These are phyloP conservation scores for Chondrus crispus DNA, from an alignment of 23 red algal species.

Conservation along the genomic window DNA sequence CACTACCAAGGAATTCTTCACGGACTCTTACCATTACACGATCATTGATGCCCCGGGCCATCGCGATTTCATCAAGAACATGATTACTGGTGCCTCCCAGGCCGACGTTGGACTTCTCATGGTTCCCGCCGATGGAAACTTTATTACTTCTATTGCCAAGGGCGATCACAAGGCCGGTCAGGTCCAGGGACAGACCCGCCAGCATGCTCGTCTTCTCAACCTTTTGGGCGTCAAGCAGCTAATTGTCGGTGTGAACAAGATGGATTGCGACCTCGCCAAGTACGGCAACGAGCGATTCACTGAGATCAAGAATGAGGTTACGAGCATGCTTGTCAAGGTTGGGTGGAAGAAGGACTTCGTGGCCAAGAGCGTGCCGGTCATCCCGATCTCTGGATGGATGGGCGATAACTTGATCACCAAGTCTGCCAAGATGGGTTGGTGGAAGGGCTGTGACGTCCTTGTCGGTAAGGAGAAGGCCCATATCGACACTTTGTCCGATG, in stretches of 20 bases:
- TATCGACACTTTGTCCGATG: slow-evolving; percentile 57
- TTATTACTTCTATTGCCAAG: slow-evolving; percentile 73
- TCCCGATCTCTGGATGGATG: slow-evolving; percentile 97
- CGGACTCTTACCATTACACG: slow-evolving; percentile 71
- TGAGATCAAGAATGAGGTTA: slow-evolving; percentile 91
- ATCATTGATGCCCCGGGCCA: slow-evolving; percentile 97
- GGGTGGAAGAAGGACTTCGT: slow-evolving; percentile 93
- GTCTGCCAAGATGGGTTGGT: slow-evolving; percentile 72
- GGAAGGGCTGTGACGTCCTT: slow-evolving; percentile 60
- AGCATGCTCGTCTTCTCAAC: slow-evolving; percentile 84
- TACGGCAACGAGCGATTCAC: slow-evolving; percentile 87
- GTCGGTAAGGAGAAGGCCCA: slow-evolving; percentile 73
- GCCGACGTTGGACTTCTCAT: slow-evolving; percentile 92
- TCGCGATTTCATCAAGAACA: slow-evolving; percentile 91
- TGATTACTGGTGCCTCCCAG: slow-evolving; percentile 86
- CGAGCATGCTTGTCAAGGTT: slow-evolving; percentile 90
- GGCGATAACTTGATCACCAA: slow-evolving; percentile 96
- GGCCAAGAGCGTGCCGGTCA: slow-evolving; percentile 77
- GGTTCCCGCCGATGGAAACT: slow-evolving; percentile 81
- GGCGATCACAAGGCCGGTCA: slow-evolving; percentile 89
- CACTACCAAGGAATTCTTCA: slow-evolving; percentile 74
- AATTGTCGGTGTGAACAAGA: slow-evolving; percentile 98
- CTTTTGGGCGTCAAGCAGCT: slow-evolving; percentile 92
- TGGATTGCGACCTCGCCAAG: slow-evolving; percentile 94
- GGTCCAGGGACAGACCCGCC: slow-evolving; percentile 84